Conservation (phyloP, 148 eudicot genomes). For the Rhododendron mucronatum region DNA sequence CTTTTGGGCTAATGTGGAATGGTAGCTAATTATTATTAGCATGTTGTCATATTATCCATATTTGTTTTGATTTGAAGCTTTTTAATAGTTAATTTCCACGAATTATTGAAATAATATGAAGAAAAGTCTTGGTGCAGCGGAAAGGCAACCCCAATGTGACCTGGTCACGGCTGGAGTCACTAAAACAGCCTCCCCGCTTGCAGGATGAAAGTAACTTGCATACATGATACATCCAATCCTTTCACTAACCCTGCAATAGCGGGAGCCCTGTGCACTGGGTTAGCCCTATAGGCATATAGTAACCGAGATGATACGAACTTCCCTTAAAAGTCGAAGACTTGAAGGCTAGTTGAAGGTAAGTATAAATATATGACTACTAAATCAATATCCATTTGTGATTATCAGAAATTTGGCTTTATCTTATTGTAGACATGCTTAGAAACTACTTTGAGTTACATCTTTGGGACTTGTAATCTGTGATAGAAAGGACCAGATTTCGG, state of each 20-base stretch:
- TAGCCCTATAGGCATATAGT: background rate
- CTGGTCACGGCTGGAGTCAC: background rate
- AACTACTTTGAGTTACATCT: background rate
- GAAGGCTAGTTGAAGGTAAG: background rate
- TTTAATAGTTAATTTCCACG: background rate
- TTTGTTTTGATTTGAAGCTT: background rate
- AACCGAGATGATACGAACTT: background rate
- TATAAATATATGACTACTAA: background rate
- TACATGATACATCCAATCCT: background rate
- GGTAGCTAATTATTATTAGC: background rate
- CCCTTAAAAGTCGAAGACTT: background rate
- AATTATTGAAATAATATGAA: background rate
- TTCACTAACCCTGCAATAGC: background rate
- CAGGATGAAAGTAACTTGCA: background rate
- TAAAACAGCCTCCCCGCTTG: background rate
- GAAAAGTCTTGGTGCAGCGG: background rate
- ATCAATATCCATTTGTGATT: background rate
- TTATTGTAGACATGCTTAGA: background rate
- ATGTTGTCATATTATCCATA: background rate
- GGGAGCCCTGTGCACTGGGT: background rate
- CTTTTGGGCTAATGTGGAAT: background rate
- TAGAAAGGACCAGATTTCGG: background rate
- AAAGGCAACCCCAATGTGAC: background rate
- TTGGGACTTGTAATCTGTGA: background rate
- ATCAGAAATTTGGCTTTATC: background rate